Base-by-base conservation (phyloP, 2,329 filamentous ascomycete genomes). In the Lanzia echinophila region DNA sequence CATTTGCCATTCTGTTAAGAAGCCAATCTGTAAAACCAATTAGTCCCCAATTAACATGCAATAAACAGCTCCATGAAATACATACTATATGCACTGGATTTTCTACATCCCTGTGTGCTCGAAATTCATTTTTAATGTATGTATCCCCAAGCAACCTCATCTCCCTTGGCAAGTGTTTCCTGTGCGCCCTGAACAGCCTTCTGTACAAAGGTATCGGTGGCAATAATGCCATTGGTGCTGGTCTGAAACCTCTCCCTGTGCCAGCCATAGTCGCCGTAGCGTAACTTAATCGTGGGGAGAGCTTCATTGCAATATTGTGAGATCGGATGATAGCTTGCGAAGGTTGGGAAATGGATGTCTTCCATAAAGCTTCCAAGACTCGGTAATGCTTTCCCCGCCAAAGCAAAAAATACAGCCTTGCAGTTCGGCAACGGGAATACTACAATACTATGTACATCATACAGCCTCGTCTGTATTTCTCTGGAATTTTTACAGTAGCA, bases 1-100 rank as follows among this genome's bases (percentile, higher is more conserved):
- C 50, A 89, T 74, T 70, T 99, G 94, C 92, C 92, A 99, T 70
- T 97, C 91, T 0, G 88, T 92, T 62, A 99, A 77, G 70, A 99
- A 99, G 1, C 92, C 94, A 64, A 97, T 90, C 90, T 95, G 61
- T 7, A 12, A 46, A 13, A n/a, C 4, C 24, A 46, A 58, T 46
- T 57, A 49, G 12, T 17, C 28, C 24, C 20, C 34, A 45, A 6
- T 42, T 36, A 8, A 22, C 19, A 17, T 7, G 33, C 20, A 45
- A 20, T 10, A n/a, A 8, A 31, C 10, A 38, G 13, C 24, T 8
- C 24, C 8, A 28, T 4, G 4, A 8, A 11, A n/a, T 33, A 69
- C 82, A 58, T 76, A 95, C 90, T 71, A 99, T 82, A 68, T 97
- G 92, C 24, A 89, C 81, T 0, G 94, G 91, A 65, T 97, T 97